Evolutionary conservation across 306 rosid species (phyloP), one percentile per base, ranked within the genome.

Genomic region (Sechiopsis laciniata): DNA sequence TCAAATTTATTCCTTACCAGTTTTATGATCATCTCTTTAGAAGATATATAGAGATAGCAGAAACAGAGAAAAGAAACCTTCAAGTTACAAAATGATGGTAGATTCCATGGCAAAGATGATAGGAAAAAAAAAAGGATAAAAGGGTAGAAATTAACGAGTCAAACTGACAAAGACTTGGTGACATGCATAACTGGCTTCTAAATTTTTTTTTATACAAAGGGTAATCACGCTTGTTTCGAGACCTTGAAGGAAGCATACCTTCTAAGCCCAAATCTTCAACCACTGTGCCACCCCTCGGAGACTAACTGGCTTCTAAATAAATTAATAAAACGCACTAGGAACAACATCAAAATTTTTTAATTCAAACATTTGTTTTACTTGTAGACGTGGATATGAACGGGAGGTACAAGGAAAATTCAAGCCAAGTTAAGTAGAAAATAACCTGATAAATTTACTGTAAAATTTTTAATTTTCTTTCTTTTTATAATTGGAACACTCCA

Each of bases 351-450:
- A 16, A 12, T 12, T 50, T 50, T 50, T n/a, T 6, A 50, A n/a
- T 50, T 50, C 14, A 50, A 50, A 50, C n/a, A 50, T 14, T 48
- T 50, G 54, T 66, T 66, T 66, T 45, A 66, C 53, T 66, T 55
- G 57, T 71, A 79, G 37, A 64, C 14, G 70, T 57, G 74, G 54
- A 70, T 62, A 22, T 64, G 53, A 64, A 64, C 71, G 52, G 2
- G 53, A 64, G 52, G 21, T 64, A 37, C 52, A 65, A 65, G 53
- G 15, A 11, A 46, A 48, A 48, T 13, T 46, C 52, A 46, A 40
- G 53, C n/a, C 15, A 37, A 64, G 70, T 16, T 64, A 3, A 64
- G 12, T 64, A 64, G 16, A 64, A 63, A 32, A 64, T 64, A n/a
- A n/a, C 70, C 52, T 37, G 3, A 37, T 17, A n/a, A 64, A 37